A percentile compares a stretch with the other conserved stretches of the same genome.
Evolutionary conservation across 331 rosid genomes (phyloP).

Genomic region (Rhamnella rubrinervis): DNA sequence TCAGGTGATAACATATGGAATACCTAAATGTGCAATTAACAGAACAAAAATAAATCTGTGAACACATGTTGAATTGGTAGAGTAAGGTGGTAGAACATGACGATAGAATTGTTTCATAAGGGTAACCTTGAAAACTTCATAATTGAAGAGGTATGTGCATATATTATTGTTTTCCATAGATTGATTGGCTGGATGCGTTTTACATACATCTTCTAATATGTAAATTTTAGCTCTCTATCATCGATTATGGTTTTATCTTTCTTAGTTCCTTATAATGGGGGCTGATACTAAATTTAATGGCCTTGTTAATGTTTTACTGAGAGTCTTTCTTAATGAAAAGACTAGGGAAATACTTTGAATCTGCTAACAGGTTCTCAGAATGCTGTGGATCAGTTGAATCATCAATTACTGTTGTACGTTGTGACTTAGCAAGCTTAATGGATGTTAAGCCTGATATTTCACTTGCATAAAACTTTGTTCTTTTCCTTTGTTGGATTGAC

Average conservation of each 20-base stretch:
- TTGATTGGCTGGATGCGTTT: too few species aligned
- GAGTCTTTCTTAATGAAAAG: background rate
- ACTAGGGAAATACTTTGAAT: background rate
- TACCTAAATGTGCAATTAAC: too few species aligned
- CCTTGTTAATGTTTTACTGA: background rate
- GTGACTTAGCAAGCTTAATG: too few species aligned
- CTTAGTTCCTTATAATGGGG: background rate
- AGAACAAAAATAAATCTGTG: too few species aligned
- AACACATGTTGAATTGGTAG: background rate
- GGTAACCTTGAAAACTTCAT: background rate
- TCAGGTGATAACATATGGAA: slow-evolving; percentile 56
- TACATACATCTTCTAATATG: too few species aligned
- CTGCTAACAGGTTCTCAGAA: background rate
- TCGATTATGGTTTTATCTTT: background rate
- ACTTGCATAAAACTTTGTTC: too few species aligned
- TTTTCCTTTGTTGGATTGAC: too few species aligned
- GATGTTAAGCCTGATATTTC: too few species aligned
- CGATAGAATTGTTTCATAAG: background rate
- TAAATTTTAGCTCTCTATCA: too few species aligned
- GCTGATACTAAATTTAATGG: background rate
- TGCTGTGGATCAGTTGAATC: too few species aligned
- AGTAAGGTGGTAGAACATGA: background rate
- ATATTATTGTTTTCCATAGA: too few species aligned
- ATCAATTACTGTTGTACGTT: too few species aligned
- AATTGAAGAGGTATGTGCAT: background rate